Base-by-base conservation (phyloP, 768 basidiomycete species). In the Goffeauzyma gilvescens region DNA sequence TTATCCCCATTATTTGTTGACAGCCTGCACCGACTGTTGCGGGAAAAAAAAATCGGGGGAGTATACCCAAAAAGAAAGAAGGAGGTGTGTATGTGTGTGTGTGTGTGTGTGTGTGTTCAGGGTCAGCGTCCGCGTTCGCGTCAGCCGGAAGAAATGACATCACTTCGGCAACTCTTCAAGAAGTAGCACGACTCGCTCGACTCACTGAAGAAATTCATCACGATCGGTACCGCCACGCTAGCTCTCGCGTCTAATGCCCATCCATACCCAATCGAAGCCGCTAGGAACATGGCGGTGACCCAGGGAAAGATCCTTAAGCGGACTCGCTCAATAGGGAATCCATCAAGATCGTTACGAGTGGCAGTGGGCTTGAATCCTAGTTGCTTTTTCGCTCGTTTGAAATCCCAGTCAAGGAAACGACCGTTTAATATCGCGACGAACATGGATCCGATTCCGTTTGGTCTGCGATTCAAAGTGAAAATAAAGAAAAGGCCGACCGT, bases 381-480 rank as follows among this genome's bases (percentile, higher is more conserved):
- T 6, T 51, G 44, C 27, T 31, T 46, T 41, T 60, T 68, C 35
- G 66, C 64, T 50, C 55, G 60, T 50, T 53, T 70, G 57, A 77
- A 89, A 48, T 82, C 75, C 49, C 65, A 64, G 50, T 87, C 79
- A 7, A 84, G 58, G 9, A 80, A 53, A 42, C 66, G 71, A 2
- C 84, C 83, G 17, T 68, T 74, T 1, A 68, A 18, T n/a, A 67
- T 55, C 15, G 74, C 70, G 10, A 81, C 77, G 13, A 77, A 37
- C 7, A 74, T 60, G 64, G 76, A 75, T 0, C 84, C 86, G 13
- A 73, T 71, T 2, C 82, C 85, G 38, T 78, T 71, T 1, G 75
- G 73, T 12, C 58, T 58, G 42, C 12, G n/a, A n/a, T n/a, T 20
- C 2, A 18, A n/a, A n/a, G n/a, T n/a, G n/a, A n/a, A n/a, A n/a